A percentile compares a stretch with the other conserved stretches of the same genome.
Conservation (phyloP, 73 alveolate species). For the Durusdinium trenchii region DNA sequence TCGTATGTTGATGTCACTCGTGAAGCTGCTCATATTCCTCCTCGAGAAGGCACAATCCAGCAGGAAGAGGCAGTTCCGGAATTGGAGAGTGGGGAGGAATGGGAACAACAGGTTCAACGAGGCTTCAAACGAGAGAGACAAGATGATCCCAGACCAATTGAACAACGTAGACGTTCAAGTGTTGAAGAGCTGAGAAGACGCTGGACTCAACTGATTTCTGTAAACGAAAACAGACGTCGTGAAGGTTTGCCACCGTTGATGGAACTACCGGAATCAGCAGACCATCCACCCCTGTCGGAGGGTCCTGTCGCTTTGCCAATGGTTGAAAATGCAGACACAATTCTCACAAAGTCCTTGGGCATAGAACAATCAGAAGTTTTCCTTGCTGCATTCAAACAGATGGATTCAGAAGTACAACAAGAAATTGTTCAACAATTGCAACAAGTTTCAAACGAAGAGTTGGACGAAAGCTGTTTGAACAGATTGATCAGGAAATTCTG, state of each 20-base stretch:
- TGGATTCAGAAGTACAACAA: not conserved
- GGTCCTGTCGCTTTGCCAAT: not conserved
- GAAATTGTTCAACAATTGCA: not conserved
- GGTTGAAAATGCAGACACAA: not conserved
- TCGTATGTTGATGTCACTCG: not conserved
- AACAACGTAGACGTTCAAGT: not conserved
- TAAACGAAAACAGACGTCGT: not conserved
- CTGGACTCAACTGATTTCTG: conserved; percentile 1
- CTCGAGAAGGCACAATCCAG: not conserved
- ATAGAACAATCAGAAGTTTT: not conserved
- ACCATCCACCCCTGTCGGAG: not conserved
- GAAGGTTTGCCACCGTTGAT: conserved; percentile 39
- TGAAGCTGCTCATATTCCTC: not conserved
- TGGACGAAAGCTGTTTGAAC: not conserved
- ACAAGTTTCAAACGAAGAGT: not conserved
- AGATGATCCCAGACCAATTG: not conserved
- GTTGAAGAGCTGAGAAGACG: not conserved
- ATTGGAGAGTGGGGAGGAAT: not conserved
- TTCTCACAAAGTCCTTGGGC: not conserved
- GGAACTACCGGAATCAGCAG: not conserved
- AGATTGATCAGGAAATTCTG: not conserved
- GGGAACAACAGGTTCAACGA: not conserved
- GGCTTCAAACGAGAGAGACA: not conserved
- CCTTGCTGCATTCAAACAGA: not conserved
- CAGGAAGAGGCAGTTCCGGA: not conserved